Base-by-base conservation (phyloP, 371 early-diverging fungal species). In the Batkoa obscura region DNA sequence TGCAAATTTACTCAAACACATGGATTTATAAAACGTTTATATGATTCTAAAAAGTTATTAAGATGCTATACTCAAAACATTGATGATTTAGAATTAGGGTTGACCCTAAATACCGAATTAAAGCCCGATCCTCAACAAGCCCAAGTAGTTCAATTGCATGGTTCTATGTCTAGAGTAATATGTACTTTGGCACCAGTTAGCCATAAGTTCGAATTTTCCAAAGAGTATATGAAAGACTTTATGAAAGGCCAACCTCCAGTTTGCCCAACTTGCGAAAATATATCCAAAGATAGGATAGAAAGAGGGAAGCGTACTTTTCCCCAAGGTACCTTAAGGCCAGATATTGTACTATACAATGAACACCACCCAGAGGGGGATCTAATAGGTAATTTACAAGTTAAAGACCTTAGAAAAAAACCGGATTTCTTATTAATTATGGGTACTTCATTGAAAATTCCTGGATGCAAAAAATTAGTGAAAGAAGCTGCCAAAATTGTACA, bases 41-140 rank as follows among this genome's bases (percentile, higher is more conserved):
- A 81, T 34, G 76, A 80, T 23, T 69, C 72, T 17, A 84, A 85
- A 38, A 76, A 80, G 58, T 66, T 93, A 37, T 62, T 84, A 15
- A 74, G 98, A 15, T 91, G 89, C 67, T 97, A 97, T 62, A 94
- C 96, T 48, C 98, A 97, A 69, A 97, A 97, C 68, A 95, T 97
- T 60, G 98, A 97, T 62, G 83, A 90, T 53, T 68, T 97, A n/a
- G 96, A 97, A 65, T 77, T 73, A 17, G 68, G 74, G n/a, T 58
- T 75, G 2, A 70, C 74, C 34, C 64, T 79, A 36, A 70, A 71
- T 30, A 62, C 64, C 6, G 62, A 60, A 23, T 63, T 72, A 10
- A 56, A 58, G 30, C 60, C 60, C 17, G 63, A 65, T 12, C 60
- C 60, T 43, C 62, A 60, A 35, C 58, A 67, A 47, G 61, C 61